Evolutionary conservation across 1,284 basidiomycete species (phyloP), one percentile per base, ranked within the genome.

Genomic region (Ustilago xerochloae): DNA sequence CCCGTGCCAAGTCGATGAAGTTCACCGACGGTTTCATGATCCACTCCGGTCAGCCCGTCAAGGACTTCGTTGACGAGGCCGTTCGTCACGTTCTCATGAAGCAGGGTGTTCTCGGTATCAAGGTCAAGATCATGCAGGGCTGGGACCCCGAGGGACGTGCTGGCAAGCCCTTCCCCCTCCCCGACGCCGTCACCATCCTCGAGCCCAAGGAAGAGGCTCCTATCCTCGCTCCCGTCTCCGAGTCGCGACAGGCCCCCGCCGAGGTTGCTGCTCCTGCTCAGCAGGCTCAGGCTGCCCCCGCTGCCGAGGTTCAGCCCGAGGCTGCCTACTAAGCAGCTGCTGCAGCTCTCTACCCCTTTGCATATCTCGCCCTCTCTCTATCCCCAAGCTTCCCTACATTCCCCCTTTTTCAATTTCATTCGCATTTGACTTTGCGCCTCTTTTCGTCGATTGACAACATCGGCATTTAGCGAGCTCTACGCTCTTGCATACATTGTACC

Each of bases 21-120:
- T 99, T 99, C 89, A 97, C 95, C 85, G 97, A 99, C 84, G 97
- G 97, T 56, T 98, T 97, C 91, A 98, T 99, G 94, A 96, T 99
- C 86, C 97, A 99, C 91, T 98, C 97, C 78, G 97, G 97, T 90
- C 96, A 99, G 88, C 97, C 97, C 82, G 91, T 91, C 62, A 88
- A 91, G 72, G 97, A 99, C 86, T 99, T 96, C 83, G 94, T 99
- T 71, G 96, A 99, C 88, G 90, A 94, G 84, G 97, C 97, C 72
- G 95, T 98, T 84, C 91, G 97, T 81, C 97, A 99, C 89, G 97
- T 99, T 81, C 90, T 99, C 83, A 91, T 99, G 83, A 92, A 94
- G 85, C 97, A 99, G 87, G 97, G 97, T 91, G 97, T 99, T 67
- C 90, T 99, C 78, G 97, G 97, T 85, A 98, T 99, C 89, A 99